Percentiles rank a stretch among this genome's conserved stretches.
These are phyloP conservation scores for Fusarium annulatum DNA, from an alignment of 2,329 filamentous ascomycete species.

Conservation along the genomic window DNA sequence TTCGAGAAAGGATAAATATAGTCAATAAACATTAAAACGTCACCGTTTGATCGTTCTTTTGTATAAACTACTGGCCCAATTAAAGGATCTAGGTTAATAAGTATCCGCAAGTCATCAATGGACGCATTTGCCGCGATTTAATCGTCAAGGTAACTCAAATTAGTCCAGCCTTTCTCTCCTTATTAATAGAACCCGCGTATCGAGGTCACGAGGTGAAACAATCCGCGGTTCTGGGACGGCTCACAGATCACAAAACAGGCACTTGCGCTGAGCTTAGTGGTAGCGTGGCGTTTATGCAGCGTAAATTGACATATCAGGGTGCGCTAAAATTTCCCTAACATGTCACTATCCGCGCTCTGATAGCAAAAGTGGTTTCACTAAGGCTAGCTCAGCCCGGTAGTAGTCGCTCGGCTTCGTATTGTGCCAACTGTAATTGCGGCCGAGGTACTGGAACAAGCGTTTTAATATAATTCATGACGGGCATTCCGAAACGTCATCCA, in stretches of 20 bases:
- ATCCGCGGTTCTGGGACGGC: background rate
- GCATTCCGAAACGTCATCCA: background rate
- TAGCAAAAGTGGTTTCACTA: background rate
- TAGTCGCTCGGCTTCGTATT: background rate
- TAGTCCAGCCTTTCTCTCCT: background rate
- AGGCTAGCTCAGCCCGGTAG: background rate
- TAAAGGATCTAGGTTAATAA: rapidly evolving
- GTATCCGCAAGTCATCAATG: background rate
- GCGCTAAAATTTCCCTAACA: background rate
- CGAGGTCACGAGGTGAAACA: background rate
- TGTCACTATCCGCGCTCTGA: background rate
- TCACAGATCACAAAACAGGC: background rate
- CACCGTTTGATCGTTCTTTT: background rate
- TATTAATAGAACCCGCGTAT: background rate
- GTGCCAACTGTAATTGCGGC: background rate
- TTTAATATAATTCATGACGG: background rate
- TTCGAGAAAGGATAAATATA: too few species aligned
- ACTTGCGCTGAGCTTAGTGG: background rate
- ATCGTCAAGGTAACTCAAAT: rapidly evolving
- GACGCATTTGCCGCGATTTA: background rate
- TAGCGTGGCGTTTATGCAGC: background rate
- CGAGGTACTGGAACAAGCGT: too few species aligned
- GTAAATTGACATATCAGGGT: background rate
- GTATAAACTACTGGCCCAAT: background rate
- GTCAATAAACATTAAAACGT: background rate